phyloP scores from a whole-genome alignment of 2,329 filamentous ascomycete genomes.

The Pestalotiopsis sp. region DNA sequence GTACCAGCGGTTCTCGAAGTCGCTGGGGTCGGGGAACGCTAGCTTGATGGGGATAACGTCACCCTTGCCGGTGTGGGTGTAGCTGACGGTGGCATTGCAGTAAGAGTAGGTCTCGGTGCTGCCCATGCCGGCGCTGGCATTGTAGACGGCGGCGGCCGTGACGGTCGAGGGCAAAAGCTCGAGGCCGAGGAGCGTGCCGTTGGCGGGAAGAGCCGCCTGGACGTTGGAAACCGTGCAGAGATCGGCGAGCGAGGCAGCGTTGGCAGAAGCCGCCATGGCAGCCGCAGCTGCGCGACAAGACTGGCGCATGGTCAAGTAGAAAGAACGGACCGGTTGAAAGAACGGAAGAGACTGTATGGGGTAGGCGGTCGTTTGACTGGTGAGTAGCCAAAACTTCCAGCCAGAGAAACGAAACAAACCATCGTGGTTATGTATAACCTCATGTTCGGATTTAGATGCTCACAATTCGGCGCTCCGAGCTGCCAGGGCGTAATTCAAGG shows the following conservation, averaged over 20 bases:
- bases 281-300: conserved; percentile 1
- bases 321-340: background rate
- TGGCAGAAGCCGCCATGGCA: conserved; percentile 1
- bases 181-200: conserved; percentile 44
- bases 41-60: conserved; percentile 38
- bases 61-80: conserved; percentile 34
- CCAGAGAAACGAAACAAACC: background rate
- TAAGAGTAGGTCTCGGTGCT: conserved; percentile 32
- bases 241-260: conserved; percentile 38
- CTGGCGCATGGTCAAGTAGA: background rate
- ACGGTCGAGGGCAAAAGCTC: conserved; percentile 43
- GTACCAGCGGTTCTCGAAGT: conserved; percentile 48
- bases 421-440: conserved; percentile 3
- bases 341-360: background rate
- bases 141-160: conserved; percentile 41
- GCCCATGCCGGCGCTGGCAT: conserved; percentile 30
- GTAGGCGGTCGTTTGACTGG: background rate
- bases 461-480: conserved; percentile 5
- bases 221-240: conserved; percentile 46
- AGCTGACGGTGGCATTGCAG: conserved; percentile 40
- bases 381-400: background rate
- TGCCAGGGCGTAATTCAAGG: background rate
- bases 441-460: background rate
- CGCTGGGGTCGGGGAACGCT: conserved; percentile 35
- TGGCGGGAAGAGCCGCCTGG: conserved; percentile 42